phyloP scores from a whole-genome alignment of 2,329 filamentous ascomycete genomes.

The Alternaria incomplexa region DNA sequence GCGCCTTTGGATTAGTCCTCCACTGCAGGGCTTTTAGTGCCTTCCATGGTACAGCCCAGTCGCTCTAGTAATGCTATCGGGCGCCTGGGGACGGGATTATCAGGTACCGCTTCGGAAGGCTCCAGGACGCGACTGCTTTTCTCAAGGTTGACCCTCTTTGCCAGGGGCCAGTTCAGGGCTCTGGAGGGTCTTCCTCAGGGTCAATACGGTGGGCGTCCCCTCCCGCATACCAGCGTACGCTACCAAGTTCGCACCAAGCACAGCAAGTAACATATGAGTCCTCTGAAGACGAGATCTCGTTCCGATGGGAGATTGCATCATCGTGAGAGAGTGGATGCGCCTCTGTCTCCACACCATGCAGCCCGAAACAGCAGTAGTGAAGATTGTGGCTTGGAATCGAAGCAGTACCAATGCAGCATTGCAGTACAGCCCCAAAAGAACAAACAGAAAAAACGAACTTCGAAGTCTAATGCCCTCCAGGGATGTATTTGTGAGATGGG shows the following conservation, averaged over 20 bases:
- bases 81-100: background rate
- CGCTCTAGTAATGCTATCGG: background rate
- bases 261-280: background rate
- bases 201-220: background rate
- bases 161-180: background rate
- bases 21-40: slow-evolving; percentile 4
- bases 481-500: background rate
- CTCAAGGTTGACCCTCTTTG: background rate
- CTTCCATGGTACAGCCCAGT: background rate
- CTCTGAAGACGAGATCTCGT: background rate
- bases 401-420: background rate
- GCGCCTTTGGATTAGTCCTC: background rate
- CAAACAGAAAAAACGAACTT: background rate
- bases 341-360: background rate
- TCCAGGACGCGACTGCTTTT: slow-evolving; percentile 1
- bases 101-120: background rate
- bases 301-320: background rate
- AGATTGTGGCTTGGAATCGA: background rate
- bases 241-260: background rate
- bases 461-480: background rate
- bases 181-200: background rate
- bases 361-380: background rate
- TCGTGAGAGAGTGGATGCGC: background rate
- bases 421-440: background rate
- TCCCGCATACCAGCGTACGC: background rate